A percentile compares a stretch with the other conserved stretches of the same genome.
phyloP scores from a whole-genome alignment of 1,284 basidiomycete genomes.

The Anthracocystis setariae region DNA sequence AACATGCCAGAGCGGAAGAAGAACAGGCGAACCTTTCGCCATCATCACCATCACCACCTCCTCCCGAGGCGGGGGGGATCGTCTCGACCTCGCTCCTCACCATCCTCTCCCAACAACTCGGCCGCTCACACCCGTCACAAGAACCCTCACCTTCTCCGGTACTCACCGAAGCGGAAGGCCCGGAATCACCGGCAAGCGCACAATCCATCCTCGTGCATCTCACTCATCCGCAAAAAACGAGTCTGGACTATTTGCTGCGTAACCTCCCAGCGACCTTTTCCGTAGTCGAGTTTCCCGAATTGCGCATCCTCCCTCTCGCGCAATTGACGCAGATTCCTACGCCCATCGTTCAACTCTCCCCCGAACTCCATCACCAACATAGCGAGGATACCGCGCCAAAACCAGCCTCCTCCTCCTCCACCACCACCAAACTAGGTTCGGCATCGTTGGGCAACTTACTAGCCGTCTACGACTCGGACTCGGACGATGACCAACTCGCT shows the following conservation, averaged over 20 bases:
- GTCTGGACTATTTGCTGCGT: constrained; percentile 8
- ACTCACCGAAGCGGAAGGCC: too few species aligned
- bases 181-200: not conserved
- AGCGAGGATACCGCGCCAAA: too few species aligned
- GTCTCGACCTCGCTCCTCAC: constrained; percentile 18
- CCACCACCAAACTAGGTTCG: too few species aligned
- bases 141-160: not conserved
- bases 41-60: not conserved
- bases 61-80: constrained; percentile 4
- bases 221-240: not conserved
- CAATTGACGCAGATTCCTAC: not conserved
- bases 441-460: constrained; percentile 6
- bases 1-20: not conserved
- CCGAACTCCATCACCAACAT: too few species aligned
- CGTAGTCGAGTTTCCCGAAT: constrained; percentile 26
- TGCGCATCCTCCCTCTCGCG: constrained; percentile 3
- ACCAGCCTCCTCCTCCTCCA: too few species aligned
- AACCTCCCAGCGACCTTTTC: constrained; percentile 19
- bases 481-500: too few species aligned
- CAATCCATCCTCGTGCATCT: constrained; percentile 7
- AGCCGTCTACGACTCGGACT: constrained; percentile 22
- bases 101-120: constrained; percentile 15
- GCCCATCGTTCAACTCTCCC: not conserved
- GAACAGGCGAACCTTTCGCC: not conserved
- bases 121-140: constrained; percentile 2